phyloP scores from a whole-genome alignment of 2,329 filamentous ascomycete species.

The Aspergillus fijiensis region DNA sequence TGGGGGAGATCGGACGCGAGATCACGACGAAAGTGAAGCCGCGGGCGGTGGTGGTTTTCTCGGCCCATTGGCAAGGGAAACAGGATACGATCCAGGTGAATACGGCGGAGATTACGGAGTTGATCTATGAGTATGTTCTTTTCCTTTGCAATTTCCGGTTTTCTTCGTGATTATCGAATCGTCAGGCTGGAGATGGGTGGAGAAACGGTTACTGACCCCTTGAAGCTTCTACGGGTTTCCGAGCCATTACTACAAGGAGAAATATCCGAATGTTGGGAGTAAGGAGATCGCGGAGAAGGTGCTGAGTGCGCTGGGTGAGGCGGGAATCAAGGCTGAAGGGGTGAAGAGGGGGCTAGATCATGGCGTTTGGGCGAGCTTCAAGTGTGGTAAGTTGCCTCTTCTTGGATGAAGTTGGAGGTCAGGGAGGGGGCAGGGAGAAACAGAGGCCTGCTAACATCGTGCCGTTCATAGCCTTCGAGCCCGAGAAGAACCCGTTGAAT shows the following conservation, averaged over 20 bases:
- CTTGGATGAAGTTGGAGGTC: background rate
- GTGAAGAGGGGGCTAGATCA: constrained; percentile 69
- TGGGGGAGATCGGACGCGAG: constrained; percentile 65
- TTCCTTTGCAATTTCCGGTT: background rate
- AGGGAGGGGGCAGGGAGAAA: no score
- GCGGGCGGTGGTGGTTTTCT: constrained; percentile 72
- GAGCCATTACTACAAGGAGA: constrained; percentile 64
- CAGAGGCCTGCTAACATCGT: background rate
- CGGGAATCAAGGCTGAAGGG: constrained; percentile 60
- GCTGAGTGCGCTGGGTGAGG: constrained; percentile 53
- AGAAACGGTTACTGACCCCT: background rate
- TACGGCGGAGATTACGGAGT: constrained; percentile 60
- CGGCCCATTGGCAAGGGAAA: constrained; percentile 70
- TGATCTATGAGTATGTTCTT: constrained; percentile 65
- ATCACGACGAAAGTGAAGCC: constrained; percentile 70
- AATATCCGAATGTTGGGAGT: constrained; percentile 64
- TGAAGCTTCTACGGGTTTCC: constrained; percentile 69
- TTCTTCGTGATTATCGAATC: no score
- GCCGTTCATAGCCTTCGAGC: constrained; percentile 55
- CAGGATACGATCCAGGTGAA: constrained; percentile 63
- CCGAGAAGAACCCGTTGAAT: constrained; percentile 59
- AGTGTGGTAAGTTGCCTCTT: constrained; percentile 42
- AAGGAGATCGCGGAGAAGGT: constrained; percentile 60
- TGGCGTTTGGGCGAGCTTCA: constrained; percentile 71
- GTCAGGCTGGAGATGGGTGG: no score